Percentiles rank a stretch among this genome's conserved stretches.
These are phyloP conservation scores for Fusarium albidum DNA, from an alignment of 2,329 filamentous ascomycete genomes.

Conservation along the genomic window DNA sequence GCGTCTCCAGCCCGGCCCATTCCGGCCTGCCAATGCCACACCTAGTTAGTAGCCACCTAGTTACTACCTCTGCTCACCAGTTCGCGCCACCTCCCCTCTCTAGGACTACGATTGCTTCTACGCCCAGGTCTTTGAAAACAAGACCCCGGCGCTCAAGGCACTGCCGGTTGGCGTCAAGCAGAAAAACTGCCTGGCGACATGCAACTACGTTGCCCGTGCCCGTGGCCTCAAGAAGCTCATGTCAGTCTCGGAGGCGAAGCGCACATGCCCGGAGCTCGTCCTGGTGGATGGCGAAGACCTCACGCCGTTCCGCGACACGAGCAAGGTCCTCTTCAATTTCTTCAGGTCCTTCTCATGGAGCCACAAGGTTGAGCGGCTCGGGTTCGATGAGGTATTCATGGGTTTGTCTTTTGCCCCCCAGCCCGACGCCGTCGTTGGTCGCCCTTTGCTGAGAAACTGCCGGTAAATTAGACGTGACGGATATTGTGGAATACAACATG, in stretches of 20 bases:
- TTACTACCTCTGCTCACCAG: constrained; percentile 19
- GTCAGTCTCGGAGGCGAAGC: constrained; percentile 82
- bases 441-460: constrained; percentile 10
- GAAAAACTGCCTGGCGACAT: constrained; percentile 91
- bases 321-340: constrained; percentile 80
- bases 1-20: constrained; percentile 42
- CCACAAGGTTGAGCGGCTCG: constrained; percentile 78
- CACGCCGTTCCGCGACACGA: constrained; percentile 83
- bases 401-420: constrained; percentile 42
- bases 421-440: neutral
- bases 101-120: constrained; percentile 94
- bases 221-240: constrained; percentile 83
- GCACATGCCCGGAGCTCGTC: constrained; percentile 82
- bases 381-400: constrained; percentile 84
- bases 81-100: too few relatives aligned
- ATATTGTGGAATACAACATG: constrained; percentile 85
- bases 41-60: too few relatives aligned
- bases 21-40: constrained; percentile 2
- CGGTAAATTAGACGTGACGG: constrained; percentile 82
- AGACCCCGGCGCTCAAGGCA: constrained; percentile 75
- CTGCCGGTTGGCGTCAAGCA: constrained; percentile 86
- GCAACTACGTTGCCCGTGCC: constrained; percentile 89
- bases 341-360: constrained; percentile 81
- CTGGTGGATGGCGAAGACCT: constrained; percentile 89
- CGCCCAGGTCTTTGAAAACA: constrained; percentile 86